Base-by-base conservation (phyloP, 805 yeast species). In the Candida silvatica region DNA sequence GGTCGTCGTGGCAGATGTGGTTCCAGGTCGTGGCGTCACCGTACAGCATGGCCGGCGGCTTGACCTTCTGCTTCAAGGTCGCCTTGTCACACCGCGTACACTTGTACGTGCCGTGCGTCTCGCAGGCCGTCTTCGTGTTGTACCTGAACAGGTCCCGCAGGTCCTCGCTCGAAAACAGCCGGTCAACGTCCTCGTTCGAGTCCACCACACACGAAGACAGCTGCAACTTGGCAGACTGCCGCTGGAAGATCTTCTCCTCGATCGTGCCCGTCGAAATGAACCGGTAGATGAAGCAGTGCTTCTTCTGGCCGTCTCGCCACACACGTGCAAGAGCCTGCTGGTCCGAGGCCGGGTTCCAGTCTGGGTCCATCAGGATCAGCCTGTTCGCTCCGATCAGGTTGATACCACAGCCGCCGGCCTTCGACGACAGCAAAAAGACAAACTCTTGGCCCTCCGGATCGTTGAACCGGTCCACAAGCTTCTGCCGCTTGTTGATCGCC, bases 11-110 rank as follows among this genome's bases (percentile, higher is more conserved):
- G 40, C 78, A 71, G 38, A 84, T 66, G 61, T 92, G 98, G 54
- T 92, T 90, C 98, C 98, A 90, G 0, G 97, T 79, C 0, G 97
- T 92, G 0, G 97, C 84, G 58, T 92, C 98, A 43, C 98, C 98
- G 53, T 92, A 92, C 23, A 92, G 61, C 95, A 92, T 88, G 0
- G 94, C 94, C 0, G 78, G 74, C 0, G 96, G 71, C 44, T 71
- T 77, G 4, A 64, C 49, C 20, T 59, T 42, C 59, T 92, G 98
- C 31, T 63, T 64, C 0, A 78, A 82, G 11, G 59, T 54, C 17
- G 58, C 57, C 3, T 41, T 27, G 20, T 53, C 44, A 55, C 98
- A 92, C 43, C 97, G 64, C 54, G 77, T 80, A 62, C 98, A 92
- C 44, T 80, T 74, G 61, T 75, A 92, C 1, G 95, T 83, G 40